Evolutionary conservation across 176 grass and related monocot species (phyloP).

Genomic region (Eleusine indica): DNA sequence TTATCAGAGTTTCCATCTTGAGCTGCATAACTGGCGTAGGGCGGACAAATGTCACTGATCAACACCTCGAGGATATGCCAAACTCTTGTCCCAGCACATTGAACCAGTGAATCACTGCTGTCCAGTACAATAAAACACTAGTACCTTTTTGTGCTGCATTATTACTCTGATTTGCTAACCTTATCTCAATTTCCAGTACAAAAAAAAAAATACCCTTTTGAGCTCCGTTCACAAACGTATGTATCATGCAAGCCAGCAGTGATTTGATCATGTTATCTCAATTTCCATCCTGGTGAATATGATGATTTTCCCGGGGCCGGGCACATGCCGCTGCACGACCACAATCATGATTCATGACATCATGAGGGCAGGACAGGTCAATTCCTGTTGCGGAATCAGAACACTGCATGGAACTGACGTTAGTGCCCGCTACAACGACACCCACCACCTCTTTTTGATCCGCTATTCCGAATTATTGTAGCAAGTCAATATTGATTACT

Average conservation of each 20-base stretch:
- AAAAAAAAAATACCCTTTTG: not conserved
- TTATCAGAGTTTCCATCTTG: slow-evolving; percentile 26
- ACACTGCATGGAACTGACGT: not conserved
- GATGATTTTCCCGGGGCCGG: no score
- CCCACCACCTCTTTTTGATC: not conserved
- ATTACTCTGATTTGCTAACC: no score
- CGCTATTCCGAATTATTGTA: not conserved
- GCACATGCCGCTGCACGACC: no score
- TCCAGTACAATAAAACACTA: no score
- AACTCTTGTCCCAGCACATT: not conserved
- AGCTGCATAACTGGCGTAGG: not conserved
- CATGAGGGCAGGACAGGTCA: not conserved
- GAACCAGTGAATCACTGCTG: no score
- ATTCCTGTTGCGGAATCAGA: not conserved
- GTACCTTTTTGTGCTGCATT: no score
- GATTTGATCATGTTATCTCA: slow-evolving; percentile 32
- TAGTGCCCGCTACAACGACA: not conserved
- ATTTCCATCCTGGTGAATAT: slow-evolving; percentile 1
- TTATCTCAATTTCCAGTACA: not conserved
- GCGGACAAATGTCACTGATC: not conserved
- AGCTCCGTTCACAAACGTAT: not conserved
- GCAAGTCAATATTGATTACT: not conserved
- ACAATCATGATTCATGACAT: not conserved
- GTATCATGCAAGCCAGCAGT: not conserved
- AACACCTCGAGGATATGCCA: not conserved